A percentile compares a stretch with the other conserved stretches of the same genome.
phyloP scores from a whole-genome alignment of 2,329 filamentous ascomycete species.

The Mollisiaceae sp. region DNA sequence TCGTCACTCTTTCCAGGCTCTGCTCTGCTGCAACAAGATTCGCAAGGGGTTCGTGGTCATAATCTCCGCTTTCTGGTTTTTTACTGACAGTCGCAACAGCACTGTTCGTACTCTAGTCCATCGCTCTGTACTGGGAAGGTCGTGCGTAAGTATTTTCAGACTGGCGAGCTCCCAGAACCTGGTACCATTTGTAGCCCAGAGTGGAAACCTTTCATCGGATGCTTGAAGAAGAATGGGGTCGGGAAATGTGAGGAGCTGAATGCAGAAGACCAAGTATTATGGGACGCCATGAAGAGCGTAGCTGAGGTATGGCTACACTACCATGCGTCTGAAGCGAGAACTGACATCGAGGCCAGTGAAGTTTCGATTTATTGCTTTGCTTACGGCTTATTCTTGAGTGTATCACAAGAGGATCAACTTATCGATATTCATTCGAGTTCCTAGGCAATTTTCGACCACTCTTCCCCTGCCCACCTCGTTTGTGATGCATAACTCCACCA shows the following conservation, averaged over 20 bases:
- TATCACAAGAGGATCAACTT: not conserved
- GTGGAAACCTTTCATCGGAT: conserved; percentile 1
- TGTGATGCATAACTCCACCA: not conserved
- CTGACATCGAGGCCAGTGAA: not conserved
- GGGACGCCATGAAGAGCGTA: not conserved
- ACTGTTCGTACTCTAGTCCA: conserved; percentile 4
- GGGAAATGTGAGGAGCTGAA: not conserved
- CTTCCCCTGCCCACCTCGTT: too few relatives aligned
- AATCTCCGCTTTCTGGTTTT: not conserved
- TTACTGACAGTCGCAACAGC: not conserved
- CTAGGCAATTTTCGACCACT: too few relatives aligned
- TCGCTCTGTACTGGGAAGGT: not conserved
- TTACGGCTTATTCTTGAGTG: not conserved
- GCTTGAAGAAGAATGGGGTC: not conserved
- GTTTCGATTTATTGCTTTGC: not conserved
- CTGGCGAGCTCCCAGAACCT: not conserved
- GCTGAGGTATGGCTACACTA: not conserved
- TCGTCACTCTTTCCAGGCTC: conserved; percentile 3
- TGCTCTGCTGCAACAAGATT: not conserved
- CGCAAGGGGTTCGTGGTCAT: not conserved
- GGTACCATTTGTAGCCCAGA: not conserved
- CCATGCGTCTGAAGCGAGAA: not conserved
- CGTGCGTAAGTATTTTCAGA: not conserved
- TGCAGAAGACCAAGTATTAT: not conserved
- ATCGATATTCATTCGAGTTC: not conserved